Evolutionary conservation across 768 basidiomycete genomes (phyloP), one percentile per base, ranked within the genome.

Genomic region (Lactarius hengduanensis): DNA sequence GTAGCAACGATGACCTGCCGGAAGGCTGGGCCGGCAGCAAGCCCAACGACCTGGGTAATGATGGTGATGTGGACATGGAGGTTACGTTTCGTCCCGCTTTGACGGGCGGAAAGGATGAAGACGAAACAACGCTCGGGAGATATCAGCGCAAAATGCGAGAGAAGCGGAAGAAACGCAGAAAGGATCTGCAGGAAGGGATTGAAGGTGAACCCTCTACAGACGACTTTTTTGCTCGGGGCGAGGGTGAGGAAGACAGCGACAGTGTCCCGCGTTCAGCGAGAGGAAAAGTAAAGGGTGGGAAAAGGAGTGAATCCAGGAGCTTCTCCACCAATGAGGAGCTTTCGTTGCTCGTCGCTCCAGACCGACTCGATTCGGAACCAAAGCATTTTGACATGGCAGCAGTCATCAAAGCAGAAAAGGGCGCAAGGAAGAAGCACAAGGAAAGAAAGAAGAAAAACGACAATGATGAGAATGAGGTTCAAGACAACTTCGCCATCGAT

Each of bases 31-130:
- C 85, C 47, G 77, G 79, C 32, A 76, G 74, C 55, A 78, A 79
- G 30, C 32, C 41, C 3, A 78, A 76, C 3, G 80, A 75, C 36
- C 74, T 72, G 34, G 73, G 76, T 18, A 77, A 75, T 47, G 78
- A 74, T 47, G 80, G 77, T 54, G 86, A 89, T 70, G 83, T 88
- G 10, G 93, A 95, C 64, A 91, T 99, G 91, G 90, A 98, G 78
- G 90, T 99, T 73, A 98, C 96, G 0, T 98, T 99, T 76, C 88
- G 85, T 18, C 93, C 97, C 2, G 96, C 89, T 5, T 78, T 98
- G 45, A 87, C 81, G 64, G 84, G 80, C 58, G 74, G 76, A 68
- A 77, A 76, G 65, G 83, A 80, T 70, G 79, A 75, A 22, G 84
- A 92, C n/a, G 89, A 96, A 79, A 98, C 91, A 5, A 92, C 94